Percentiles rank a stretch among this genome's conserved stretches.
Evolutionary conservation across 805 yeast genomes (phyloP).

Genomic region (Wickerhamomyces sydowiorum): DNA sequence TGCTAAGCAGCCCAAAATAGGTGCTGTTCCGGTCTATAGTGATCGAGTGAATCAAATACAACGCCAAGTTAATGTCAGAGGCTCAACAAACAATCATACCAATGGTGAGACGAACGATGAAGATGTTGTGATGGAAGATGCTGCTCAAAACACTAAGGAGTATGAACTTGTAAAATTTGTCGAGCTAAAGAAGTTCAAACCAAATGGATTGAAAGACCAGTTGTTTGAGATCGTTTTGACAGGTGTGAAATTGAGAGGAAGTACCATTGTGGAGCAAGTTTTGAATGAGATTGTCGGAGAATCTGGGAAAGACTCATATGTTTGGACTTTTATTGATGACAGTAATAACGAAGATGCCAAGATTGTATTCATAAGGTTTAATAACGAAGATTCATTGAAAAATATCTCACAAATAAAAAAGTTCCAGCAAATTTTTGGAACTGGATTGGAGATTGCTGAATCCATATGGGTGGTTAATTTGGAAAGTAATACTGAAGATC

Average conservation of each 20-base stretch:
- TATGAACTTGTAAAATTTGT: conserved; percentile 9
- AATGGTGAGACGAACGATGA: conserved; percentile 1
- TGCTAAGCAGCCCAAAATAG: not conserved
- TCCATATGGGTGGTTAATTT: not conserved
- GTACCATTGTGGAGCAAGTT: conserved; percentile 28
- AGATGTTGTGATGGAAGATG: not conserved
- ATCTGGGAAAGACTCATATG: conserved; percentile 15
- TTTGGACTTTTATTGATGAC: conserved; percentile 31
- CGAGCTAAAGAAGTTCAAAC: conserved; percentile 26
- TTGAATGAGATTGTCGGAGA: conserved; percentile 13
- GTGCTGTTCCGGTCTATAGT: not conserved
- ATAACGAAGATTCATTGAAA: conserved; percentile 2
- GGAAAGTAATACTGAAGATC: not conserved
- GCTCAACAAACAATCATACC: not conserved
- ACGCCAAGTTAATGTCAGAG: not conserved
- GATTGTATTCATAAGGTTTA: conserved; percentile 29
- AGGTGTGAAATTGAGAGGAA: conserved; percentile 29
- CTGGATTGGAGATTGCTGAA: not conserved
- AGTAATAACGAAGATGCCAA: conserved; percentile 24
- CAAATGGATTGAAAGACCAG: conserved; percentile 31
- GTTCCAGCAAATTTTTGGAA: not conserved
- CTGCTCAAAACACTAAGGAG: not conserved
- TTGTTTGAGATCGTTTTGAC: conserved; percentile 27
- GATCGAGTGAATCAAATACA: not conserved
- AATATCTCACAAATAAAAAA: conserved; percentile 1